phyloP scores from a whole-genome alignment of 1,284 basidiomycete species.

The Marasmius sp. region DNA sequence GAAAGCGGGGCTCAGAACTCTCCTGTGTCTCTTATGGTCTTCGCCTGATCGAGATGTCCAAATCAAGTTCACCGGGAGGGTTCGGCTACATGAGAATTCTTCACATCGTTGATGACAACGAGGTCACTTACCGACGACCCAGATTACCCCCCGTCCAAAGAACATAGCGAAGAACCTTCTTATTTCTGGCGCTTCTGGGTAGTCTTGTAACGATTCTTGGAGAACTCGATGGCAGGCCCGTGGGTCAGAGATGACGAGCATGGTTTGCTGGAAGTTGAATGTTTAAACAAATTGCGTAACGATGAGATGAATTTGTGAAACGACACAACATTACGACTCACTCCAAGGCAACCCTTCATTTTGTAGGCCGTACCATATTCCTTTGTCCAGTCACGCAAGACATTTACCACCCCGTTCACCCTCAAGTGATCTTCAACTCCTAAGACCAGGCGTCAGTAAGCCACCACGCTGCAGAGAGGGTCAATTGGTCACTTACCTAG shows the following conservation, averaged over 20 bases:
- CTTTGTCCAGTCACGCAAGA: not conserved
- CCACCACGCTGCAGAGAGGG: not conserved
- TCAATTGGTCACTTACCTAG: not conserved
- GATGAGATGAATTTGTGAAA: not conserved
- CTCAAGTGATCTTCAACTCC: not conserved
- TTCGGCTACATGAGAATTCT: no score
- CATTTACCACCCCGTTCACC: no score
- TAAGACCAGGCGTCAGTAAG: not conserved
- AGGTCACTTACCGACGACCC: not conserved
- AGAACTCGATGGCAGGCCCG: not conserved
- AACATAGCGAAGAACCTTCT: not conserved
- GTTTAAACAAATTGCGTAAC: not conserved
- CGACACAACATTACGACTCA: not conserved
- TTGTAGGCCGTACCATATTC: not conserved
- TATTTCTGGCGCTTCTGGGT: not conserved
- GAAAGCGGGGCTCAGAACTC: conserved; percentile 2
- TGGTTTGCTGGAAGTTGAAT: not conserved
- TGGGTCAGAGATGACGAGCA: not conserved
- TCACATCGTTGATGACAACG: no score
- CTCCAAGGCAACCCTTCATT: not conserved
- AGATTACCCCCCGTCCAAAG: not conserved
- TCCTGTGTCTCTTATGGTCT: conserved; percentile 2
- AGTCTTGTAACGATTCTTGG: not conserved
- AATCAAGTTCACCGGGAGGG: no score
- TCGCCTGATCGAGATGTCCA: no score